Base-by-base conservation (phyloP, 805 yeast genomes). In the Ogataea neopini region DNA sequence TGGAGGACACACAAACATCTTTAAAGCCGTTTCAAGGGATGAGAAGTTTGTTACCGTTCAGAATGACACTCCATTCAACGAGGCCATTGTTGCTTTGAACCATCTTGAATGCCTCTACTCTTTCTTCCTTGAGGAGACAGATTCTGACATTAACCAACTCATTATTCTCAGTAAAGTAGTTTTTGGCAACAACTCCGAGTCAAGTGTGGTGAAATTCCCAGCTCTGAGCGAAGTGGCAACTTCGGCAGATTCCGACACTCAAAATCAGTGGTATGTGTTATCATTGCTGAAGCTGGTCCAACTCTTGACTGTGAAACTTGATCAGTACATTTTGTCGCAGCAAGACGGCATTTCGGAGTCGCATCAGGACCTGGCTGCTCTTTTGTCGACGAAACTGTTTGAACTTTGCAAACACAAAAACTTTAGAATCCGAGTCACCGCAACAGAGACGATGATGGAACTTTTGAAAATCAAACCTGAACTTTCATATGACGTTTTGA, bases 391-490 rank as follows among this genome's bases (percentile, higher is more conserved):
- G 1, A 63, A 62, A 17, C 50, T 79, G 2, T 58, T 72, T 44
- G 62, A 64, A 17, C 55, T 79, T 6, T 62, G 73, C 29, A 60
- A 68, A 6, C 65, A 71, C 34, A 66, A 68, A 23, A 69, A 68
- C 23, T 72, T 70, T 44, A 66, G 67, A 29, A 58, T 75, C 6
- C 69, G 83, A 48, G 63, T 73, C 4, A 62, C 68, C 33, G 66
- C 81, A 0, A 67, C 64, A 30, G 71, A 72, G 34, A 59, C 52
- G 54, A 68, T 58, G 57, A 70, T 51, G 23, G 54, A 36, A 57
- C 56, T 59, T 60, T 60, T 54, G 69, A 77, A 33, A 56, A 63
- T 48, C 48, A 70, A 52, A 44, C 71, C 70, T 3, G 68, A 66
- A 36, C 41, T 64, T 13, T 49, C 64, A 4, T 58, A 51, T 43